phyloP scores from a whole-genome alignment of 148 eudicot genomes.

The Silene conica region DNA sequence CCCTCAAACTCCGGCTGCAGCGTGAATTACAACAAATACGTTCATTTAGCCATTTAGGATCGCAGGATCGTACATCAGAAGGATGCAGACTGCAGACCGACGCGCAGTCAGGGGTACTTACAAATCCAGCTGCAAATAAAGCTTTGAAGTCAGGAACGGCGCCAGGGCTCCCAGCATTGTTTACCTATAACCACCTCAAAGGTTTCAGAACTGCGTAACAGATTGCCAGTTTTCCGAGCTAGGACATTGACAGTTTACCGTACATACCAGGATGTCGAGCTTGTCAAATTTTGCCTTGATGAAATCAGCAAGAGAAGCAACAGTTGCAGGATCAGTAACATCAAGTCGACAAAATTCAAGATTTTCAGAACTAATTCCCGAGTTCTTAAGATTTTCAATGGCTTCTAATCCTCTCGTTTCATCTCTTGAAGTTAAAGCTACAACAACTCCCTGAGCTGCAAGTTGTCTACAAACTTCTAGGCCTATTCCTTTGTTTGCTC shows the following conservation, averaged over 20 bases:
- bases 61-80: too few relatives aligned
- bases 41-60: background rate
- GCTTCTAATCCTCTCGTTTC: constrained; percentile 43
- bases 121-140: constrained; percentile 15
- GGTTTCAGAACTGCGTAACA: background rate
- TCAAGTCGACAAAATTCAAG: constrained; percentile 50
- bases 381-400: constrained; percentile 15
- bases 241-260: too few relatives aligned
- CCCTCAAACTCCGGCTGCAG: constrained; percentile 8
- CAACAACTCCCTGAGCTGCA: constrained; percentile 36
- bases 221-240: too few relatives aligned
- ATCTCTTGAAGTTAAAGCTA: constrained; percentile 45
- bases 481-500: constrained; percentile 46
- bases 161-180: constrained; percentile 42
- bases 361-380: constrained; percentile 16
- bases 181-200: constrained; percentile 40
- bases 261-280: constrained; percentile 66
- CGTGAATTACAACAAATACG: background rate
- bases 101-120: constrained; percentile 20
- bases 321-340: constrained; percentile 33
- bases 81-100: background rate
- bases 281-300: constrained; percentile 36
- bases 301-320: constrained; percentile 36
- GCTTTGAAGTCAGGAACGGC: constrained; percentile 18
- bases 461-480: constrained; percentile 54